These are phyloP conservation scores for Paecilomyces fulvus DNA, from an alignment of 2,329 filamentous ascomycete species.

Conservation along the genomic window DNA sequence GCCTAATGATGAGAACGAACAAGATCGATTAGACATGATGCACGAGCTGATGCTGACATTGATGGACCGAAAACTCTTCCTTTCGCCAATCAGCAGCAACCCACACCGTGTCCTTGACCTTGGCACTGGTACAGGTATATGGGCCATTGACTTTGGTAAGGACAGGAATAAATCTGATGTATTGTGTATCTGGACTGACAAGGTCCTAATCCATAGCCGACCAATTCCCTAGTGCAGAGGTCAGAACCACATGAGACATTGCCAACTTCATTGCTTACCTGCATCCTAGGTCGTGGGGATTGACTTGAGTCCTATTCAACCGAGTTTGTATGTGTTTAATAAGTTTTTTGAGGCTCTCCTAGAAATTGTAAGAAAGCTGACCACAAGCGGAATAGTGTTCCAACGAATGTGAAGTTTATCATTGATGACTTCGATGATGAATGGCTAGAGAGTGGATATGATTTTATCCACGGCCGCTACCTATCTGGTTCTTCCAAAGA, in stretches of 20 bases:
- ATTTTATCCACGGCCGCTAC: slow-evolving; percentile 53
- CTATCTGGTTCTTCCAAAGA: slow-evolving; percentile 49
- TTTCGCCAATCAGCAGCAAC: not conserved
- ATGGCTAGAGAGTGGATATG: slow-evolving; percentile 50
- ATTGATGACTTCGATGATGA: slow-evolving; percentile 50
- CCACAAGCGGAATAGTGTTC: slow-evolving; percentile 24
- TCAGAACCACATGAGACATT: not conserved
- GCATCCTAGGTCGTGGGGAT: not conserved
- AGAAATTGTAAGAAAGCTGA: not conserved
- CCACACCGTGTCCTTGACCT: slow-evolving; percentile 2
- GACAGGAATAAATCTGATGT: too few species aligned
- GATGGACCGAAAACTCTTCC: slow-evolving; percentile 1
- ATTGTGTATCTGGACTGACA: not conserved
- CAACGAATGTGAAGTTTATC: slow-evolving; percentile 47
- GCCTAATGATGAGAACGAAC: slow-evolving; percentile 6
- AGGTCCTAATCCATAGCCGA: slow-evolving; percentile 14
- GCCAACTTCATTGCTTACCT: not conserved
- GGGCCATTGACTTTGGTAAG: slow-evolving; percentile 3
- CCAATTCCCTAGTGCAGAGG: slow-evolving; percentile 17
- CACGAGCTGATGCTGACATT: slow-evolving; percentile 1
- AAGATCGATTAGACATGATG: slow-evolving; percentile 3
- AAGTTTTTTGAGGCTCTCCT: not conserved
- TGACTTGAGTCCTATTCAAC: slow-evolving; percentile 3
- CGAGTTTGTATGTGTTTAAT: not conserved
- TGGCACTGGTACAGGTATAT: slow-evolving; percentile 4